A percentile compares a stretch with the other conserved stretches of the same genome.
These are phyloP conservation scores for Phaffomyces opuntiae DNA, from an alignment of 805 yeast species.

Conservation along the genomic window DNA sequence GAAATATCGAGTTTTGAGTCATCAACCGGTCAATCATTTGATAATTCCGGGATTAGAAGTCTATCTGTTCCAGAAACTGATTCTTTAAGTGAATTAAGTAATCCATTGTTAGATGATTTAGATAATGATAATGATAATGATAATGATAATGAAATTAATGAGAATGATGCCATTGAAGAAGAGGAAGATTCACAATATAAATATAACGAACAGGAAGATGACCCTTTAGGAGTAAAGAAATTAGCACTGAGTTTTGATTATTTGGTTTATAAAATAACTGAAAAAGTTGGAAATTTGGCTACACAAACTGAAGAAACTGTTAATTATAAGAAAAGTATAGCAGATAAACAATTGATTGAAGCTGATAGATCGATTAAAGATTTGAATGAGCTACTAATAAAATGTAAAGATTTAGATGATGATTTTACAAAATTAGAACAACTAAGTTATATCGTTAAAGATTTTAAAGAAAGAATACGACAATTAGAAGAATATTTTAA, in stretches of 20 bases:
- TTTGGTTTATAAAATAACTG: conserved; percentile 53
- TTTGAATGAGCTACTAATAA: conserved; percentile 32
- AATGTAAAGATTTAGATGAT: conserved; percentile 44
- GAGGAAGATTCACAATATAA: neutral
- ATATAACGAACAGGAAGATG: conserved; percentile 33
- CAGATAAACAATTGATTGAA: conserved; percentile 17
- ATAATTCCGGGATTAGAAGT: neutral
- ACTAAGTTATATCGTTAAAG: conserved; percentile 33
- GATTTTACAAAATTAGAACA: conserved; percentile 46
- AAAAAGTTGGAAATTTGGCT: conserved; percentile 42
- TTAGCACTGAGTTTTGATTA: conserved; percentile 61
- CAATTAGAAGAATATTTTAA: conserved; percentile 25
- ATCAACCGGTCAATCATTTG: too few relatives aligned
- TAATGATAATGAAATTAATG: neutral
- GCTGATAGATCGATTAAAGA: conserved; percentile 35
- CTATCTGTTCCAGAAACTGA: too few relatives aligned
- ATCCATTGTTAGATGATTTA: too few relatives aligned
- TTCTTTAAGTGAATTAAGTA: too few relatives aligned
- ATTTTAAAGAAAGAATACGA: conserved; percentile 32
- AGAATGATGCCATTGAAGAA: neutral
- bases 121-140: neutral
- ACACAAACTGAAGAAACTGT: conserved; percentile 30
- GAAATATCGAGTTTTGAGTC: neutral
- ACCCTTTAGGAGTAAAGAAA: conserved; percentile 56
- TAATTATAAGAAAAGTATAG: conserved; percentile 19